Base-by-base conservation (phyloP, 768 basidiomycete genomes). In the Rhodotorula babjevae region DNA sequence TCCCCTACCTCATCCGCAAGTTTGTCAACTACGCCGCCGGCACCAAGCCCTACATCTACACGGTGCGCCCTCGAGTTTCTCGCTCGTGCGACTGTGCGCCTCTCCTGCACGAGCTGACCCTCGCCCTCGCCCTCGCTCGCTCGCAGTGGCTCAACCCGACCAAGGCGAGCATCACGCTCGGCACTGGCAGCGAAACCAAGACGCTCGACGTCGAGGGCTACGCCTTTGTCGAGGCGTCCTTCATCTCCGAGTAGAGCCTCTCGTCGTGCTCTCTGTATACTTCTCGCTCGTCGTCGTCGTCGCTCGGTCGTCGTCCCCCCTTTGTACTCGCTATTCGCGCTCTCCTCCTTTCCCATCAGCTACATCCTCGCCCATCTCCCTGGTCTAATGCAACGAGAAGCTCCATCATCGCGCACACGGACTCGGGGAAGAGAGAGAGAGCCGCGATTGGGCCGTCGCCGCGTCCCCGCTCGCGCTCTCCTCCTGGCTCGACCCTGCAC, bases 11-110 rank as follows among this genome's bases (percentile, higher is more conserved):
- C 66, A 82, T 99, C 80, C 92, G 93, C 84, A 87, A 93, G 81
- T 89, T 93, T 72, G 88, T 99, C 76, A 92, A 89, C 79, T 95
- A 95, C 78, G 93, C 93, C 50, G 89, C 93, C 40, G 91, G 93
- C 40, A 93, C 92, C 52, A 95, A 96, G 81, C 95, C 95, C 0
- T 76, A 73, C 62, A 77, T 77, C 63, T 73, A 77, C 65, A 77
- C 60, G 88, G 93, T 52, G 90, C 92, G 53, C 9, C 36, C 36
- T n/a, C 36, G 36, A 36, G 5, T 92, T 91, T 31, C 93, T 94
- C 81, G 92, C 93, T 80, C 90, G 95, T 80, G 96, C 95, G 81
- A 92, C 94, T 86, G 93, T 90, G 65, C 66, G 87, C 82, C 53
- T 40, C 50, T 18, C 33, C 18, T 56, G 53, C 40, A 33, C 65